These are phyloP conservation scores for Mycena amicta DNA, from an alignment of 768 basidiomycete species.

Conservation along the genomic window DNA sequence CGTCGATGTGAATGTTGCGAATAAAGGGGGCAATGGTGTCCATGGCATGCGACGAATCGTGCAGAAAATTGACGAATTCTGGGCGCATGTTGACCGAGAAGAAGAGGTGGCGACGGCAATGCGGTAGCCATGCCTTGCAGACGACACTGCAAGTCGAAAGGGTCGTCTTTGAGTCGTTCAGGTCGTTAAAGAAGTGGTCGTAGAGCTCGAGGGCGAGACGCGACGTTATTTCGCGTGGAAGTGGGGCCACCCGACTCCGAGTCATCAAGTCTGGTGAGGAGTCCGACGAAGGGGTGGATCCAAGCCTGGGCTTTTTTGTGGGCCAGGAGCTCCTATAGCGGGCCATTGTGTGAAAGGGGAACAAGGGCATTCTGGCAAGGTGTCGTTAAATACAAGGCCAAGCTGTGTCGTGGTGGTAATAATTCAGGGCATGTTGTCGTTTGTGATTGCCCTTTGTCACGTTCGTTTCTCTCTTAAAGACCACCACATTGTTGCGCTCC, in stretches of 20 bases:
- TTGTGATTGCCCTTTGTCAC: not conserved
- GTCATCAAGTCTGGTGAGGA: constrained; percentile 23
- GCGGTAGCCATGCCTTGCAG: constrained; percentile 35
- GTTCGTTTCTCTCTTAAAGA: not conserved
- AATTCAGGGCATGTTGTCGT: not conserved
- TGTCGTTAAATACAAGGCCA: constrained; percentile 19
- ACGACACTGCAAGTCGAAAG: constrained; percentile 36
- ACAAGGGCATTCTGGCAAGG: constrained; percentile 9
- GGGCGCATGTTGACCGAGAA: constrained; percentile 31
- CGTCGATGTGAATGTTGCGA: constrained; percentile 27
- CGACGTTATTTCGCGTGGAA: constrained; percentile 26
- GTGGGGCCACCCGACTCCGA: constrained; percentile 9
- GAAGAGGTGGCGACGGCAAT: constrained; percentile 38
- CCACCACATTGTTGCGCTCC: not conserved
- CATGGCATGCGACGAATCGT: constrained; percentile 29
- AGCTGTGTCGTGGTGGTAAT: not conserved
- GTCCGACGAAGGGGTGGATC: constrained; percentile 18
- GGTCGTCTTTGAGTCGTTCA: constrained; percentile 27
- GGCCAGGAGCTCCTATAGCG: constrained; percentile 11
- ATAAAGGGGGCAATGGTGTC: constrained; percentile 29
- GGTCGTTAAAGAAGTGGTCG: constrained; percentile 33
- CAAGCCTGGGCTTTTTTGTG: constrained; percentile 15
- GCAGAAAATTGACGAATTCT: constrained; percentile 29
- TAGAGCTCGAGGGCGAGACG: constrained; percentile 36
- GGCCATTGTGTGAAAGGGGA: constrained; percentile 20